phyloP scores from a whole-genome alignment of 2,329 filamentous ascomycete genomes.

The Exophiala sideris region DNA sequence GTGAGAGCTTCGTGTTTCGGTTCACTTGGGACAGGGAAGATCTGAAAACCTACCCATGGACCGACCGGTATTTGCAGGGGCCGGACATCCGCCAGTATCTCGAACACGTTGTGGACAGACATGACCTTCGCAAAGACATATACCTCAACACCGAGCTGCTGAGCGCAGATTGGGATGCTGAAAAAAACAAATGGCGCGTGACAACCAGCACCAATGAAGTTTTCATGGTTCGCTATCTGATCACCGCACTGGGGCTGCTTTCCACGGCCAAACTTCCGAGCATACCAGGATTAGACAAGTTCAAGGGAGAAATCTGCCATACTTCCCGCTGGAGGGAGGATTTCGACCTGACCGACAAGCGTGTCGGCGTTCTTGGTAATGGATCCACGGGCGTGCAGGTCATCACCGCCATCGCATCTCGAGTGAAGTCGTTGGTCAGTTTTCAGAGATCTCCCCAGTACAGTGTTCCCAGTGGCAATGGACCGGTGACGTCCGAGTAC shows the following conservation, averaged over 20 bases:
- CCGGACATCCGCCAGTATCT: conserved; percentile 47
- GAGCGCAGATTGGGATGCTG: conserved; percentile 16
- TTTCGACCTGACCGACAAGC: conserved; percentile 32
- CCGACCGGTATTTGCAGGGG: conserved; percentile 33
- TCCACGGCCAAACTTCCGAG: neutral
- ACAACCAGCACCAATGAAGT: conserved; percentile 6
- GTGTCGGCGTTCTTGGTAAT: conserved; percentile 44
- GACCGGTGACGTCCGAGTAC: conserved; percentile 10
- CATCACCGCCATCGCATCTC: conserved; percentile 54
- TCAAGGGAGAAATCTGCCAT: conserved; percentile 29
- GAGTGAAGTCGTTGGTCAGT: conserved; percentile 29
- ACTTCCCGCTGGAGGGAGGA: conserved; percentile 30
- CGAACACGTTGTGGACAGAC: conserved; percentile 42
- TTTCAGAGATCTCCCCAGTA: conserved; percentile 37
- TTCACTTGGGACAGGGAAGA: conserved; percentile 45
- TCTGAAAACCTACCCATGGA: conserved; percentile 34
- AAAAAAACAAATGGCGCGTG: conserved; percentile 19
- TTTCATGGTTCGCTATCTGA: conserved; percentile 16
- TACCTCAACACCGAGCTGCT: conserved; percentile 38
- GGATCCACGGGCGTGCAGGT: conserved; percentile 58
- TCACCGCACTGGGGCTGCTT: neutral
- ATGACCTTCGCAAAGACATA: conserved; percentile 44
- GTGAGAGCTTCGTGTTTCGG: conserved; percentile 41
- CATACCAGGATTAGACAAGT: conserved; percentile 23
- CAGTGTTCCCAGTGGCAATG: conserved; percentile 15